These are phyloP conservation scores for Dactylonectria estremocensis DNA, from an alignment of 2,329 filamentous ascomycete species.

Conservation along the genomic window DNA sequence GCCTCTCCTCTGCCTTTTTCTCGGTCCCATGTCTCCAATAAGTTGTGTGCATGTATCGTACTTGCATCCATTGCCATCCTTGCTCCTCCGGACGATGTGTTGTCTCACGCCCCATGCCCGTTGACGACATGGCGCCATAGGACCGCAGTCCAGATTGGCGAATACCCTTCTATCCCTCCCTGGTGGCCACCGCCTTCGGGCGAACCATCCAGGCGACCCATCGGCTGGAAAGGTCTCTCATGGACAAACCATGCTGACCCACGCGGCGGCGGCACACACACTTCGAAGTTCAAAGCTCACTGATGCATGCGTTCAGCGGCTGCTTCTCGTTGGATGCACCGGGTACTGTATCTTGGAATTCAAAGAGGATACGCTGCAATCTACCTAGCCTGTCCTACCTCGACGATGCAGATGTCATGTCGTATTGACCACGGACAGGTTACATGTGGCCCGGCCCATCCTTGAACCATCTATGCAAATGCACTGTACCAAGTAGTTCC, in stretches of 20 bases:
- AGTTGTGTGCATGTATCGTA: constrained; percentile 27
- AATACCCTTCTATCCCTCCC: constrained; percentile 27
- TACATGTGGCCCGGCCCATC: constrained; percentile 24
- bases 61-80: constrained; percentile 35
- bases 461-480: constrained; percentile 24
- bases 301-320: constrained; percentile 37
- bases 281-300: constrained; percentile 30
- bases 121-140: constrained; percentile 44
- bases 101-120: constrained; percentile 36
- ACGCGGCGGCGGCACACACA: constrained; percentile 27
- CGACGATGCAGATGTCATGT: constrained; percentile 44
- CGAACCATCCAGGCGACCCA: constrained; percentile 36
- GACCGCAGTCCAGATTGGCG: constrained; percentile 33
- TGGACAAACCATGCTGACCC: constrained; percentile 22
- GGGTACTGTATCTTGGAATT: constrained; percentile 43
- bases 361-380: constrained; percentile 36
- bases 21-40: constrained; percentile 26
- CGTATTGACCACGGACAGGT: constrained; percentile 33
- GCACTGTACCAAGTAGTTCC: constrained; percentile 26
- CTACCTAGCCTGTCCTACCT: constrained; percentile 36
- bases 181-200: constrained; percentile 37
- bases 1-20: constrained; percentile 23
- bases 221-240: constrained; percentile 26
- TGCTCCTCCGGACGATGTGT: constrained; percentile 40
- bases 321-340: constrained; percentile 24